Base-by-base conservation (phyloP, 768 basidiomycete species). In the Mrakia hoshinonis region DNA sequence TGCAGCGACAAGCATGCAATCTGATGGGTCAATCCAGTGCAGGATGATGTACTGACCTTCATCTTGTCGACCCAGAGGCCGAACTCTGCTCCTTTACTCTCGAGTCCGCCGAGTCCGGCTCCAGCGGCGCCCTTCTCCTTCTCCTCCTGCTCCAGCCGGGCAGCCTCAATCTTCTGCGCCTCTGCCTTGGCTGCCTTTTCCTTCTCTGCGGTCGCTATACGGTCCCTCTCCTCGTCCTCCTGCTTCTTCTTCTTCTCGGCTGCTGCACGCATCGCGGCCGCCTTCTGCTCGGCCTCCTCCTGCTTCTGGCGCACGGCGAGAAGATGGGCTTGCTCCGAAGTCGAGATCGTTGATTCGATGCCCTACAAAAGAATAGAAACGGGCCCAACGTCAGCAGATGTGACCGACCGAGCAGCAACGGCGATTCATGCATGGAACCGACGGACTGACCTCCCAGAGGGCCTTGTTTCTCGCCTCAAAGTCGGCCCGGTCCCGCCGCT, bases 371-470 rank as follows among this genome's bases (percentile, higher is more conserved):
- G 10, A 34, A 39, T n/a, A n/a, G n/a, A n/a, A n/a, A n/a, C n/a
- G n/a, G n/a, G n/a, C n/a, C n/a, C n/a, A n/a, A n/a, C n/a, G n/a
- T n/a, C n/a, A n/a, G n/a, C n/a, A n/a, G n/a, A n/a, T n/a, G n/a
- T n/a, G n/a, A n/a, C n/a, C n/a, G n/a, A n/a, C n/a, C n/a, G n/a
- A n/a, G n/a, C n/a, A n/a, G n/a, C n/a, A n/a, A n/a, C n/a, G n/a
- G n/a, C n/a, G n/a, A n/a, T n/a, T n/a, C n/a, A n/a, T n/a, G n/a
- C n/a, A n/a, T n/a, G n/a, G n/a, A n/a, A n/a, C n/a, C n/a, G 29
- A 20, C 36, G 90, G 87, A 66, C 89, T 84, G 4, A 86, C 81
- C 34, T 85, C 81, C 81, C 85, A 86, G 47, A 85, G 79, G 63
- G 76, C 75, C 55, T 73, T 79, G 72, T 83, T 81, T 63, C 83